phyloP scores from a whole-genome alignment of 306 rosid species.

The Cicer yamashitae region DNA sequence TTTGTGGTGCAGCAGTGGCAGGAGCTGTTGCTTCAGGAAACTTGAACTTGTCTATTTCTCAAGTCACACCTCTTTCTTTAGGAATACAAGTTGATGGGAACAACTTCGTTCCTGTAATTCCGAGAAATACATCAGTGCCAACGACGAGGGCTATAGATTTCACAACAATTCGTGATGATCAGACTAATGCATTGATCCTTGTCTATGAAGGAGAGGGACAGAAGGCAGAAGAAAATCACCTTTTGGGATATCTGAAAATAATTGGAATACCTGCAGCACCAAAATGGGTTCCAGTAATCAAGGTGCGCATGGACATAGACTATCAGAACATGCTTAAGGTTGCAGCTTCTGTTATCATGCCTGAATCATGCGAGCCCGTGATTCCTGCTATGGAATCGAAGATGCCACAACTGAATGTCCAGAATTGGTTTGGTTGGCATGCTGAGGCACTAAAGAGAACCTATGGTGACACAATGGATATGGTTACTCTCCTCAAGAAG shows the following conservation, averaged over 20 bases:
- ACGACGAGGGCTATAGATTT: conserved; percentile 66
- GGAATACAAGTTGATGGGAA: conserved; percentile 80
- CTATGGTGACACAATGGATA: too few relatives aligned
- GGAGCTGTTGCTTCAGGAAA: conserved; percentile 83
- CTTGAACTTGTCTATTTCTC: conserved; percentile 78
- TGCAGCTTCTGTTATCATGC: too few relatives aligned
- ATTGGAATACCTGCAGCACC: conserved; percentile 63
- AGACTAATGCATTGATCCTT: conserved; percentile 66
- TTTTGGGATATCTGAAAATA: conserved; percentile 82
- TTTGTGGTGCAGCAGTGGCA: conserved; percentile 83
- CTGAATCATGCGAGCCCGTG: too few relatives aligned
- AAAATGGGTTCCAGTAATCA: too few relatives aligned
- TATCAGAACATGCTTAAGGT: too few relatives aligned
- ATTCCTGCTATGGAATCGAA: too few relatives aligned
- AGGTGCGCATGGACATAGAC: too few relatives aligned
- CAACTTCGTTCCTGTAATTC: conserved; percentile 62
- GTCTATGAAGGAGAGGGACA: conserved; percentile 79
- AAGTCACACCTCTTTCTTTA: conserved; percentile 72
- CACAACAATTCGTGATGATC: conserved; percentile 75
- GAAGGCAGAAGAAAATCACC: conserved; percentile 66
- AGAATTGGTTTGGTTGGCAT: too few relatives aligned
- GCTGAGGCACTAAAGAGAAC: too few relatives aligned
- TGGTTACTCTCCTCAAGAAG: too few relatives aligned
- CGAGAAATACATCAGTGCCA: conserved; percentile 75
- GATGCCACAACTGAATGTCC: too few relatives aligned